Percentiles rank a stretch among this genome's conserved stretches.
phyloP scores from a whole-genome alignment of 2,329 filamentous ascomycete genomes.

The Aspergillus quadrilineatus region DNA sequence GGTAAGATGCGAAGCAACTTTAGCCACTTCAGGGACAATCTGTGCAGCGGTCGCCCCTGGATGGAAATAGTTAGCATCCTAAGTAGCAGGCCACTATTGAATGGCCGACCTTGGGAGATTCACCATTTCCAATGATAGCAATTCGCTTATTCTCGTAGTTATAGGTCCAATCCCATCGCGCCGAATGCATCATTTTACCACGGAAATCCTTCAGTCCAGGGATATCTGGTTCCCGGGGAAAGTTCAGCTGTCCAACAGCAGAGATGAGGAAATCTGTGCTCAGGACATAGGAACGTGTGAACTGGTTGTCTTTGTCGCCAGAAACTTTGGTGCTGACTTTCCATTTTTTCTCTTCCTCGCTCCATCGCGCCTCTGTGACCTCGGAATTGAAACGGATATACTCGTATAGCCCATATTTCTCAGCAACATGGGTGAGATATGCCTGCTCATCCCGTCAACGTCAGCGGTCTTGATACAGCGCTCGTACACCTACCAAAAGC shows the following conservation, averaged over 20 bases:
- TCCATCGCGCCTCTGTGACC: constrained; percentile 56
- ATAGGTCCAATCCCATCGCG: constrained; percentile 61
- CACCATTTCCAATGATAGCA: constrained; percentile 59
- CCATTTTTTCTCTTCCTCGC: constrained; percentile 54
- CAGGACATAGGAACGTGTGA: constrained; percentile 52
- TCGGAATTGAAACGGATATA: constrained; percentile 59
- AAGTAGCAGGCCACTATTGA: not conserved
- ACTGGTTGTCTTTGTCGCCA: constrained; percentile 57
- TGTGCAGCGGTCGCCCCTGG: constrained; percentile 58
- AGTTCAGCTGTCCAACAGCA: constrained; percentile 60
- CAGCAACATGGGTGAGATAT: constrained; percentile 55
- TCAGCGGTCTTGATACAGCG: too few species aligned
- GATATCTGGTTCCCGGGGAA: constrained; percentile 53
- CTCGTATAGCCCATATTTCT: constrained; percentile 55
- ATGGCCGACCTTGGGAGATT: not conserved
- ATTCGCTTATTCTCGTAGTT: constrained; percentile 54
- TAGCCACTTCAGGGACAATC: constrained; percentile 58
- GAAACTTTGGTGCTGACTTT: constrained; percentile 49
- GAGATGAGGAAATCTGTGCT: constrained; percentile 58
- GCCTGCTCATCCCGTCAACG: constrained; percentile 10
- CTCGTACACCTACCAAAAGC: constrained; percentile 42
- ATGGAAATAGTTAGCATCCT: constrained; percentile 17
- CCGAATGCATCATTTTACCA: constrained; percentile 57
- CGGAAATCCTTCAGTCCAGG: constrained; percentile 50
- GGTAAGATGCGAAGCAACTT: constrained; percentile 51